Evolutionary conservation across 371 early-diverging fungal genomes (phyloP).

Genomic region (Zychaea mexicana): DNA sequence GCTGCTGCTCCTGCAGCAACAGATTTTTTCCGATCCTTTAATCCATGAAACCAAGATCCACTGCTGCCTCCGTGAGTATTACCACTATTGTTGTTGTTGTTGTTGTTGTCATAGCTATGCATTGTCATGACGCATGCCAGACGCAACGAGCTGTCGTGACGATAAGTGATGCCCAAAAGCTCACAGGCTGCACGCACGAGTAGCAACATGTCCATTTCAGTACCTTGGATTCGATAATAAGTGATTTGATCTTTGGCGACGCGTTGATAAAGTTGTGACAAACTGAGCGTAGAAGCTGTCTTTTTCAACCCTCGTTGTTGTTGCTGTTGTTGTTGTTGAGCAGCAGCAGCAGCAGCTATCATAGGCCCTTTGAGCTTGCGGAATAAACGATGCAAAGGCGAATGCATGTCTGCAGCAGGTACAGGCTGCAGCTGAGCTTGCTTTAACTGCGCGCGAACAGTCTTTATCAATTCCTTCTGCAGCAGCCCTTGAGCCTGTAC

Average conservation of each 20-base stretch:
- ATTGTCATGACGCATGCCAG: constrained; percentile 42
- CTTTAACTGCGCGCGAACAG: constrained; percentile 29
- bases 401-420: constrained; percentile 18
- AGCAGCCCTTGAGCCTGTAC: constrained; percentile 32
- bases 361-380: constrained; percentile 35
- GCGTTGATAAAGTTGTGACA: constrained; percentile 39
- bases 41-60: constrained; percentile 1
- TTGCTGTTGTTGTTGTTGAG: background rate
- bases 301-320: constrained; percentile 25
- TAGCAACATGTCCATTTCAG: constrained; percentile 34
- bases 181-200: constrained; percentile 40
- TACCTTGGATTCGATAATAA: constrained; percentile 20
- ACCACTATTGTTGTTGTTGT: too few species aligned
- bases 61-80: too few species aligned
- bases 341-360: constrained; percentile 12
- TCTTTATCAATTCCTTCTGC: constrained; percentile 34
- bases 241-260: constrained; percentile 43
- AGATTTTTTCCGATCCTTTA: background rate
- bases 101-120: constrained; percentile 16
- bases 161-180: constrained; percentile 43
- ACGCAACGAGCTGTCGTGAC: constrained; percentile 28
- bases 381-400: constrained; percentile 34
- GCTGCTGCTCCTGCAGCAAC: too few species aligned
- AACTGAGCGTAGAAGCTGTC: constrained; percentile 35
- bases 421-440: constrained; percentile 29